Evolutionary conservation across 2,329 filamentous ascomycete species (phyloP).

Genomic region (Sarocladiaceae sp.): DNA sequence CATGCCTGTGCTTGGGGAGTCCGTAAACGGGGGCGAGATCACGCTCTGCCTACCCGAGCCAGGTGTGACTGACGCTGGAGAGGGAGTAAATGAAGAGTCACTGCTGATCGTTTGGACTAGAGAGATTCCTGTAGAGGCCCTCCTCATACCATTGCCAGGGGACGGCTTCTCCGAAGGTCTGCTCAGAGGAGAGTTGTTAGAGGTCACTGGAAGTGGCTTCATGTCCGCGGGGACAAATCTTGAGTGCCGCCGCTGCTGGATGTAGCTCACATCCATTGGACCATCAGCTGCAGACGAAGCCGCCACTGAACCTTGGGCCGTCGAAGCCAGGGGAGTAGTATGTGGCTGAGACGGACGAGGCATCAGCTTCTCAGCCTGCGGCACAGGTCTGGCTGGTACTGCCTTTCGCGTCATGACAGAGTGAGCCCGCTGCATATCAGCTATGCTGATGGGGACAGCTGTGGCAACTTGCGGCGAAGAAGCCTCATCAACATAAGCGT

Average conservation of each 20-base stretch:
- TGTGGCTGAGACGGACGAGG: neutral
- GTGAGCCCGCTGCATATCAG: conserved; percentile 12
- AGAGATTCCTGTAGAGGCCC: conserved; percentile 16
- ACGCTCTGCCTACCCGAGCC: conserved; percentile 11
- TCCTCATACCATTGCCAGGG: conserved; percentile 19
- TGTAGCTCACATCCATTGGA: neutral
- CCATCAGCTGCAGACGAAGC: neutral
- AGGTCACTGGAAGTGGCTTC: conserved; percentile 21
- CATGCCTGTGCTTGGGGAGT: neutral
- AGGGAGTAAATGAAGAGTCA: conserved; percentile 15
- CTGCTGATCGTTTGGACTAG: conserved; percentile 10
- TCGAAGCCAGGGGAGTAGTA: too few species aligned
- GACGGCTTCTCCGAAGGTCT: conserved; percentile 21
- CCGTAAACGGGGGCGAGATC: neutral
- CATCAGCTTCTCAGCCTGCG: neutral
- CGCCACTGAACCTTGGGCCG: too few species aligned
- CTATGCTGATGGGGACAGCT: neutral
- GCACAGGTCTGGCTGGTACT: neutral
- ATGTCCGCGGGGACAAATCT: conserved; percentile 19
- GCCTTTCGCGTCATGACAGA: conserved; percentile 2
- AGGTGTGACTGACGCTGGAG: conserved; percentile 17
- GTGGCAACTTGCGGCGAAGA: neutral
- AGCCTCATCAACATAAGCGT: neutral
- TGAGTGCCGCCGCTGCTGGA: conserved; percentile 18
- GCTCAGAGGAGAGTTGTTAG: conserved; percentile 19